A percentile compares a stretch with the other conserved stretches of the same genome.
Conservation (phyloP, 2,329 filamentous ascomycete genomes). For the Conoideocrella luteorostrata region DNA sequence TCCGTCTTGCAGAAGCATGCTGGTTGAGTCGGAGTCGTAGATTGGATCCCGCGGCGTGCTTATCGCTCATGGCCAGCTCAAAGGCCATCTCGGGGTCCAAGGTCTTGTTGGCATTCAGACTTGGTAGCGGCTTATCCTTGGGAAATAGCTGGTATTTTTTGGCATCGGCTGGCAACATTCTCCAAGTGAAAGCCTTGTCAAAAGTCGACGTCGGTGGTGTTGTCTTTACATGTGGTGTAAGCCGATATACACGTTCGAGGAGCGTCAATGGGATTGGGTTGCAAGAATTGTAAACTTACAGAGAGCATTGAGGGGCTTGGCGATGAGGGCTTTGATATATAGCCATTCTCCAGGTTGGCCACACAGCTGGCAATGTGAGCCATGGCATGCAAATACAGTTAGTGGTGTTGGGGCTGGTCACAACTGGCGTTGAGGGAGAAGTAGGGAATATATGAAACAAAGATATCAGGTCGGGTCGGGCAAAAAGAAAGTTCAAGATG, state of each 20-base stretch:
- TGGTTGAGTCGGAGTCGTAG: constrained; percentile 51
- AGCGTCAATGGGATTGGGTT: too few relatives aligned
- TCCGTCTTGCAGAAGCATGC: constrained; percentile 48
- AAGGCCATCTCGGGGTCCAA: constrained; percentile 46
- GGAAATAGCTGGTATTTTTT: constrained; percentile 59
- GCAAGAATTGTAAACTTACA: too few relatives aligned
- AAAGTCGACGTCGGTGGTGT: neutral
- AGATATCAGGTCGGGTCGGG: too few relatives aligned
- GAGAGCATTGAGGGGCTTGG: constrained; percentile 38
- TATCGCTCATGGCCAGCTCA: constrained; percentile 35
- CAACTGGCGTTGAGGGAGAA: too few relatives aligned
- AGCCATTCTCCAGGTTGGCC: constrained; percentile 40
- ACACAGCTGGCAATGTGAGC: constrained; percentile 58
- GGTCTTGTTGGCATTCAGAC: constrained; percentile 35
- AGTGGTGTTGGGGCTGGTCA: neutral
- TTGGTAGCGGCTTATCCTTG: constrained; percentile 40
- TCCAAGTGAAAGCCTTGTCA: constrained; percentile 50
- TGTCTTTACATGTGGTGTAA: constrained; percentile 2
- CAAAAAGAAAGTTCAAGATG: too few relatives aligned
- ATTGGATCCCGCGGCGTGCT: constrained; percentile 26
- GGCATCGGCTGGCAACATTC: constrained; percentile 49
- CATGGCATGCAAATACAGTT: constrained; percentile 31
- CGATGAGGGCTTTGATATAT: constrained; percentile 46
- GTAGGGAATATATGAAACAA: neutral
- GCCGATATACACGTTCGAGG: too few relatives aligned